Conservation (phyloP, 352 stramenopile genomes). For the Phytopythium ostracodes region DNA sequence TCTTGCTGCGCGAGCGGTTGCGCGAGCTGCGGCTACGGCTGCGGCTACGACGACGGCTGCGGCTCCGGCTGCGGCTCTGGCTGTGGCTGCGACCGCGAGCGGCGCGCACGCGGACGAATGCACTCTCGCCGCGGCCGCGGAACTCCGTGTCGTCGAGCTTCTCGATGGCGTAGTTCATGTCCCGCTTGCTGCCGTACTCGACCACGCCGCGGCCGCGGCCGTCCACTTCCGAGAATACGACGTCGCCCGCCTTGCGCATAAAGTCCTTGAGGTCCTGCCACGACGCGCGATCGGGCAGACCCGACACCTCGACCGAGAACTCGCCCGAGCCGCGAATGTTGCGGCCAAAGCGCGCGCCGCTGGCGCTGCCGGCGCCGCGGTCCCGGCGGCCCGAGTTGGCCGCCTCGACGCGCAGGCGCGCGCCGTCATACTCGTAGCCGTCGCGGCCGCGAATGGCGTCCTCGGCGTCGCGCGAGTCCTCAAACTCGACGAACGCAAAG, state of each 20-base stretch:
- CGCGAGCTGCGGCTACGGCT: conserved; percentile 19
- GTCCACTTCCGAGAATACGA: conserved; percentile 69
- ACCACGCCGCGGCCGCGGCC: conserved; percentile 56
- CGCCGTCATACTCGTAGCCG: conserved; percentile 57
- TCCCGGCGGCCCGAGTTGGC: conserved; percentile 34
- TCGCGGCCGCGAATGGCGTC: conserved; percentile 50
- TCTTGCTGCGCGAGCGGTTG: conserved; percentile 26
- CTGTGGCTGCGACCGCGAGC: conserved; percentile 25
- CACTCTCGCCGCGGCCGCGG: conserved; percentile 39
- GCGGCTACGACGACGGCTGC: conserved; percentile 30
- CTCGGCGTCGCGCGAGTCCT: conserved; percentile 61
- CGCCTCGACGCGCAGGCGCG: conserved; percentile 50
- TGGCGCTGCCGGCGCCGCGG: conserved; percentile 12
- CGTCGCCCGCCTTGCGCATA: conserved; percentile 59
- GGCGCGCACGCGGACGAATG: conserved; percentile 48
- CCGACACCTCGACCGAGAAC: conserved; percentile 48
- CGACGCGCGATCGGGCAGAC: conserved; percentile 47
- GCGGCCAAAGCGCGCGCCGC: conserved; percentile 21
- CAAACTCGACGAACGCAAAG: conserved; percentile 77
- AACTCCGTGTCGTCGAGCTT: conserved; percentile 69
- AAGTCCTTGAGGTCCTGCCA: conserved; percentile 75
- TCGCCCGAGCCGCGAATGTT: conserved; percentile 56
- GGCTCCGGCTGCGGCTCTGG: conserved; percentile 32
- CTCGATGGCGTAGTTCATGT: conserved; percentile 64
- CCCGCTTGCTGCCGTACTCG: conserved; percentile 64